Percentiles rank a stretch among this genome's conserved stretches.
These are phyloP conservation scores for Dillenia suffruticosa DNA, from an alignment of 164 flowering plant species.

Conservation along the genomic window DNA sequence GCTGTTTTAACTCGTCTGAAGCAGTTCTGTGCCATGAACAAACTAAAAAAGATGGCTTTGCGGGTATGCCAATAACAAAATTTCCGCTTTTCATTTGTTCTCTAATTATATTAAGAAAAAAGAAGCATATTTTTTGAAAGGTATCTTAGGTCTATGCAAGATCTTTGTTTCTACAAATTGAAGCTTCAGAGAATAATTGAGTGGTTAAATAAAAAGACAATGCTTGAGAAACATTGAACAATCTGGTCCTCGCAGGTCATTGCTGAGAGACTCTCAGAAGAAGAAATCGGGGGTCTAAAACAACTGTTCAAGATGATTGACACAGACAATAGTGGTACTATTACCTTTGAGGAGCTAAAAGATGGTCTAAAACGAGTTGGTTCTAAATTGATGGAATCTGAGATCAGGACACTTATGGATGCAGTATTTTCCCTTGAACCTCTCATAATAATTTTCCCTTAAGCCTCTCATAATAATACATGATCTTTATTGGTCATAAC, in stretches of 20 bases:
- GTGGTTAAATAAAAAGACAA: no score
- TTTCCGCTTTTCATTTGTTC: not conserved
- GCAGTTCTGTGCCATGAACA: constrained; percentile 85
- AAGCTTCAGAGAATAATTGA: no score
- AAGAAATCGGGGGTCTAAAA: constrained; percentile 90
- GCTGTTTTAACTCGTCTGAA: constrained; percentile 80
- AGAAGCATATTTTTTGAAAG: no score
- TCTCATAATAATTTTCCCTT: not conserved
- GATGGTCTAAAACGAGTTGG: constrained; percentile 75
- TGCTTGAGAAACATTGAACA: not conserved
- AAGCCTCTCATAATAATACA: not conserved
- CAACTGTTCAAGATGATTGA: constrained; percentile 91
- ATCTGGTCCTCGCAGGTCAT: constrained; percentile 56
- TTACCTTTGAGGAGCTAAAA: constrained; percentile 87
- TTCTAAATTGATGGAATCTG: constrained; percentile 75
- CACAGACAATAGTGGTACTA: constrained; percentile 77
- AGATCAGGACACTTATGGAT: constrained; percentile 82
- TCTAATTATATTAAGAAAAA: not conserved
- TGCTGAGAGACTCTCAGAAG: constrained; percentile 88
- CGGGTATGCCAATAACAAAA: constrained; percentile 41
- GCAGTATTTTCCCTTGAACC: constrained; percentile 36
- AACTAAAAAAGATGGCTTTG: constrained; percentile 88
- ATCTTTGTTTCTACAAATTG: no score
- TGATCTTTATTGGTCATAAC: no score
- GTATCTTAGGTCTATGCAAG: no score